These are phyloP conservation scores for Candida mattraensis DNA, from an alignment of 805 yeast species.

Conservation along the genomic window DNA sequence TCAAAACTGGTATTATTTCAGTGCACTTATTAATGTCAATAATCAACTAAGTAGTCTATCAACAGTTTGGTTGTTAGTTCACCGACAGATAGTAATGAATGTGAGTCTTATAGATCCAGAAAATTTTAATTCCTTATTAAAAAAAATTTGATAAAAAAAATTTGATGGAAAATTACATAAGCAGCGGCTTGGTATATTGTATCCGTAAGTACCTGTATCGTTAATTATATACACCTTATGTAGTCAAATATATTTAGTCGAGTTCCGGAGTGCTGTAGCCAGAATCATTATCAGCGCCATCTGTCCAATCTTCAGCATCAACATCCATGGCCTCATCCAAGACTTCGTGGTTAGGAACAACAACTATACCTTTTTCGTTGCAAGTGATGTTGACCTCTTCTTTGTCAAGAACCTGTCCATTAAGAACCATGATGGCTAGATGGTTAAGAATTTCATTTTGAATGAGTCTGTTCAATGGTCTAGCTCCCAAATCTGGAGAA, in stretches of 20 bases:
- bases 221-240: conserved; percentile 1
- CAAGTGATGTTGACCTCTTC: conserved; percentile 73
- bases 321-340: conserved; percentile 52
- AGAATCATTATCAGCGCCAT: conserved; percentile 58
- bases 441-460: conserved; percentile 85
- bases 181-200: no score
- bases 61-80: not conserved
- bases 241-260: conserved; percentile 19
- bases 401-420: conserved; percentile 84
- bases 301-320: conserved; percentile 60
- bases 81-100: no score
- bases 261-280: conserved; percentile 35
- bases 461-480: conserved; percentile 91
- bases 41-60: not conserved
- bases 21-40: not conserved
- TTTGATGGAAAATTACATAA: no score
- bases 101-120: no score
- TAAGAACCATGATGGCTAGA: conserved; percentile 83
- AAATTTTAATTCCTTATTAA: not conserved
- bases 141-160: conserved; percentile 3
- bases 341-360: conserved; percentile 81
- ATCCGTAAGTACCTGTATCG: conserved; percentile 1
- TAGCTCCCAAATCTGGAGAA: conserved; percentile 91
- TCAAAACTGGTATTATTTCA: no score
- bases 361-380: conserved; percentile 66